Conservation (phyloP, 1,284 basidiomycete genomes). For the Ceratobasidium theobromae region DNA sequence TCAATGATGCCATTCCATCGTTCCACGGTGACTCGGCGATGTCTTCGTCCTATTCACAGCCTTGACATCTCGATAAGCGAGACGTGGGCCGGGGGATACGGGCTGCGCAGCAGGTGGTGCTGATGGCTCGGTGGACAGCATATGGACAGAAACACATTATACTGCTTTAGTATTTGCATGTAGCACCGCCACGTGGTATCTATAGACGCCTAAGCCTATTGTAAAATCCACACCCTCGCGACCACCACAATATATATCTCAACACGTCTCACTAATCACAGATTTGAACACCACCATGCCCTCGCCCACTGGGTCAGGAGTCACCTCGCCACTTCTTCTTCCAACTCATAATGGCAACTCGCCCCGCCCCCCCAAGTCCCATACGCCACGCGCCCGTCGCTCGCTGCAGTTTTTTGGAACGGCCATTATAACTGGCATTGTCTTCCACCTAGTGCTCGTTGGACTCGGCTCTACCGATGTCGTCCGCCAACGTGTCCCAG, state of each 20-base stretch:
- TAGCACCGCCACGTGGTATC: no score
- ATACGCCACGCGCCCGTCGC: constrained; percentile 14
- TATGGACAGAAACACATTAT: no score
- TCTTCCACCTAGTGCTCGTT: constrained; percentile 35
- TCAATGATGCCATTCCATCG: no score
- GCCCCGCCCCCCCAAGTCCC: constrained; percentile 19
- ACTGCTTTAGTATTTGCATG: no score
- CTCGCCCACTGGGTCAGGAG: constrained; percentile 21
- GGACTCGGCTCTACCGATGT: constrained; percentile 32
- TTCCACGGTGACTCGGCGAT: no score
- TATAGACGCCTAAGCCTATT: no score
- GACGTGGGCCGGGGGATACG: not conserved
- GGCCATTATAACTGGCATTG: constrained; percentile 32
- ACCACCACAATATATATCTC: not conserved
- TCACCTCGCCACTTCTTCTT: constrained; percentile 28
- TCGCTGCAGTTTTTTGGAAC: constrained; percentile 34
- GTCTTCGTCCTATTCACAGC: no score
- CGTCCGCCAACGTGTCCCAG: constrained; percentile 21
- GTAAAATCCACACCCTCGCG: no score
- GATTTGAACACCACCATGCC: constrained; percentile 8
- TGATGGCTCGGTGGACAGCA: not conserved
- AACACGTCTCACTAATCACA: no score
- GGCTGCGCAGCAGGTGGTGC: not conserved
- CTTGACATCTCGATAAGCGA: not conserved
- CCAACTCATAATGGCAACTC: constrained; percentile 5